Percentiles rank a stretch among this genome's conserved stretches.
phyloP scores from a whole-genome alignment of 257 asterid species.

The Nicotiana noctiflora region DNA sequence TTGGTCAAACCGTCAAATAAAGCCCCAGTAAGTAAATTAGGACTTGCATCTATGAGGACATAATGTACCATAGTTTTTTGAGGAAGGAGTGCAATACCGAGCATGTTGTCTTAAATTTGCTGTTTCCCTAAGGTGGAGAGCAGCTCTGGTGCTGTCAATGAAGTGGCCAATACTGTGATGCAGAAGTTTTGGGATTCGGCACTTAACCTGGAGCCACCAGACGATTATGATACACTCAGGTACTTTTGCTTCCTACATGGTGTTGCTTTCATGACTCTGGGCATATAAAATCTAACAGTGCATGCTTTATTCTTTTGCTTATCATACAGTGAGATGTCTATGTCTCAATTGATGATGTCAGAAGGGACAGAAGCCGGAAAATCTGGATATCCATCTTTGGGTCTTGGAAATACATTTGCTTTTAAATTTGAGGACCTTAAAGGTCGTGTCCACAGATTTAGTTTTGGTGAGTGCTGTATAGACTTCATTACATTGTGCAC shows the following conservation, averaged over 20 bases:
- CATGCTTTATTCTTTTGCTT: conserved; percentile 8
- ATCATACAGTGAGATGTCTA: conserved; percentile 69
- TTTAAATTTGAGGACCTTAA: conserved; percentile 74
- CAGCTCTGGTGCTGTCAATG: conserved; percentile 66
- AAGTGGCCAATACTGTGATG: conserved; percentile 72
- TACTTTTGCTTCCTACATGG: conserved; percentile 14
- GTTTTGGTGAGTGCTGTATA: conserved; percentile 52
- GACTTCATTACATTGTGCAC: background rate
- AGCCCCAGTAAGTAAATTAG: background rate
- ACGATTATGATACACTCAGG: conserved; percentile 83
- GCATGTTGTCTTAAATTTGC: background rate
- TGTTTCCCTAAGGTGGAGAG: conserved; percentile 58
- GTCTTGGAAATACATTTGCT: conserved; percentile 69
- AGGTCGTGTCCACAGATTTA: conserved; percentile 75
- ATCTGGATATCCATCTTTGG: conserved; percentile 62
- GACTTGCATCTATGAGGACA: background rate
- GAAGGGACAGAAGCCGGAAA: conserved; percentile 55
- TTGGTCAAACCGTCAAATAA: background rate
- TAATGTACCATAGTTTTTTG: background rate
- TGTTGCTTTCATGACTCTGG: conserved; percentile 1
- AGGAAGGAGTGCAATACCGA: background rate
- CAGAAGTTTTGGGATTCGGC: conserved; percentile 99
- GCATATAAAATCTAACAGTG: conserved; percentile 1
- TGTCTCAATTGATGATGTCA: conserved; percentile 52
- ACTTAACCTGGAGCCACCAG: conserved; percentile 70